Evolutionary conservation across 495 filamentous ascomycete species (phyloP).

Genomic region (Collariella sp.): DNA sequence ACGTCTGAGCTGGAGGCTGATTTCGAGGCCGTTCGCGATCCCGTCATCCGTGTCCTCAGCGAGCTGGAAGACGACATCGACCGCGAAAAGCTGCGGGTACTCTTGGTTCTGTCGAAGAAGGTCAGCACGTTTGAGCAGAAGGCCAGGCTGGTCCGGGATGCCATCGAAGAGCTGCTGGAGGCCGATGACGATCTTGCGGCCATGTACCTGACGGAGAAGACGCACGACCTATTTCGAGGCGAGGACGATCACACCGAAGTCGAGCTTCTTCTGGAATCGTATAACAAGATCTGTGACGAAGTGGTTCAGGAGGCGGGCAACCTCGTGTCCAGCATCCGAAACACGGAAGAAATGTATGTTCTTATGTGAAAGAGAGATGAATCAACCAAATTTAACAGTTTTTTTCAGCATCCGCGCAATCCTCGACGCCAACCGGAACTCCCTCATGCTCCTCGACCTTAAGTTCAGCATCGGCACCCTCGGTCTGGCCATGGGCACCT

Average conservation of each 20-base stretch:
- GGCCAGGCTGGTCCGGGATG: slow-evolving; percentile 85
- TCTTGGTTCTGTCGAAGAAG: slow-evolving; percentile 90
- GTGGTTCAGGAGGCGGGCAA: slow-evolving; percentile 93
- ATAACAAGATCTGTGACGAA: slow-evolving; percentile 96
- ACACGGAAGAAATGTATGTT: slow-evolving; percentile 93
- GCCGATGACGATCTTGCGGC: slow-evolving; percentile 90
- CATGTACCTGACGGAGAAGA: slow-evolving; percentile 91
- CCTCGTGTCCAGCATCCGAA: slow-evolving; percentile 88
- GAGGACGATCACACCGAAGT: slow-evolving; percentile 94
- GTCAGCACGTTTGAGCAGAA: slow-evolving; percentile 97
- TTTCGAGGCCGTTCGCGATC: slow-evolving; percentile 85
- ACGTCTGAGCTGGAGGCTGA: slow-evolving; percentile 84
- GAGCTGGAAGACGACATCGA: slow-evolving; percentile 97
- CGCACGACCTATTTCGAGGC: slow-evolving; percentile 59
- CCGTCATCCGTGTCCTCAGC: slow-evolving; percentile 76
- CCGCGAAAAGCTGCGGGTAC: slow-evolving; percentile 78
- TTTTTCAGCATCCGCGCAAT: slow-evolving; percentile 77
- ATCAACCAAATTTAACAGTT: background rate
- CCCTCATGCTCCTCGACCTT: slow-evolving; percentile 93
- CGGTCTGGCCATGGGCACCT: slow-evolving; percentile 82
- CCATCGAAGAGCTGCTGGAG: slow-evolving; percentile 93
- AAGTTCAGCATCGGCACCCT: slow-evolving; percentile 95
- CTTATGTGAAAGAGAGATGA: background rate
- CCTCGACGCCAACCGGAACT: slow-evolving; percentile 95
- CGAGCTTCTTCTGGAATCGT: slow-evolving; percentile 92